These are phyloP conservation scores for Xylaria venustula DNA, from an alignment of 495 filamentous ascomycete genomes.

Conservation along the genomic window DNA sequence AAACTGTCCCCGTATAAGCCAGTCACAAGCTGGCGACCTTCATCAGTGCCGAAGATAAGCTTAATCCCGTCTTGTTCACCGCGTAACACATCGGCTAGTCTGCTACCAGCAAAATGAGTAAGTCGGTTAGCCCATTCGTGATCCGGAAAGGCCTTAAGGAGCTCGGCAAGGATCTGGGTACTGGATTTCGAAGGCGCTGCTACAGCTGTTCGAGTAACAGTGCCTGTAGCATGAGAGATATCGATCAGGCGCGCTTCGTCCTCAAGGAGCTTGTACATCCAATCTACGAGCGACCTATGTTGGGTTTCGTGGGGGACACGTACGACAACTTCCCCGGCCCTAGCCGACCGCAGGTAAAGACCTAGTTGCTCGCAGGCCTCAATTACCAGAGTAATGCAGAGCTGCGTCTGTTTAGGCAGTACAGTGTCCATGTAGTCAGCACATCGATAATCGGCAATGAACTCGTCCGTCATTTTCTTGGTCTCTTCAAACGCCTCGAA, in stretches of 20 bases:
- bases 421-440: background rate
- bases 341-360: constrained; percentile 30
- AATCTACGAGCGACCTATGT: constrained; percentile 26
- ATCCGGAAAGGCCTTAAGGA: constrained; percentile 31
- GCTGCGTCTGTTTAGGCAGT: constrained; percentile 16
- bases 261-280: too few species aligned
- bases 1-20: constrained; percentile 46
- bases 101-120: constrained; percentile 41
- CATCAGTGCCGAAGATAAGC: constrained; percentile 46
- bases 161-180: constrained; percentile 25
- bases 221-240: constrained; percentile 36
- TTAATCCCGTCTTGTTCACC: constrained; percentile 47
- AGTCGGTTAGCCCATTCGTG: constrained; percentile 39
- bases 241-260: constrained; percentile 12
- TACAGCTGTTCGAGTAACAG: constrained; percentile 41
- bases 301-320: constrained; percentile 33
- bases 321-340: constrained; percentile 31
- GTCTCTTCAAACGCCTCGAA: constrained; percentile 37
- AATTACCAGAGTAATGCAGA: constrained; percentile 38
- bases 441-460: background rate
- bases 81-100: constrained; percentile 40
- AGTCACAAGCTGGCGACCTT: constrained; percentile 46
- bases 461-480: constrained; percentile 23
- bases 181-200: constrained; percentile 33
- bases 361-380: constrained; percentile 49